A percentile compares a stretch with the other conserved stretches of the same genome.
These are phyloP conservation scores for Globisporangium solare DNA, from an alignment of 352 stramenopile genomes.

Conservation along the genomic window DNA sequence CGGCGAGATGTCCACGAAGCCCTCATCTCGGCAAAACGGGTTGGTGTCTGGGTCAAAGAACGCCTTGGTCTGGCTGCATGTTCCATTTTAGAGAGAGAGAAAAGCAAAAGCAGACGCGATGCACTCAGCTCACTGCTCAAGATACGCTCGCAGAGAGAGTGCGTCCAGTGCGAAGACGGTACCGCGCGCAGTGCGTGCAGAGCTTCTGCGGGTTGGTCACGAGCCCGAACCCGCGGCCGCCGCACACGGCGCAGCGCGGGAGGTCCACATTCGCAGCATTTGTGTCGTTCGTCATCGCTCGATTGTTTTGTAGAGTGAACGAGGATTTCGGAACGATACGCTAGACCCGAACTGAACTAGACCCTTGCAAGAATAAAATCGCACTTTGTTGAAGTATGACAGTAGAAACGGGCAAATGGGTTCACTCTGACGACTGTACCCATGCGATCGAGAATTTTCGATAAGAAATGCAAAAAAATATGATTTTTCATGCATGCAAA, in stretches of 20 bases:
- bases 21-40: conserved; percentile 60
- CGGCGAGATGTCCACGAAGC: conserved; percentile 81
- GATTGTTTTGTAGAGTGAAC: too few species aligned
- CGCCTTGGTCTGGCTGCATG: conserved; percentile 38
- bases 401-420: too few species aligned
- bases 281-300: background rate
- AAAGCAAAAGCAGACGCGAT: too few species aligned
- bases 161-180: too few species aligned
- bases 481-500: too few species aligned
- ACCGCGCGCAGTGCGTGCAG: conserved; percentile 60
- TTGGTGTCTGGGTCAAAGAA: conserved; percentile 79
- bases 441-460: too few species aligned
- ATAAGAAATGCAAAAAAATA: too few species aligned
- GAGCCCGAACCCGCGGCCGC: conserved; percentile 60
- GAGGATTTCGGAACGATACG: too few species aligned
- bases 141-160: background rate
- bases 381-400: too few species aligned
- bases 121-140: background rate
- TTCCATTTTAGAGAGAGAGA: background rate
- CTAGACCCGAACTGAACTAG: too few species aligned
- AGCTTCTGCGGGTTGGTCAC: conserved; percentile 69
- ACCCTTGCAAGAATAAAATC: too few species aligned
- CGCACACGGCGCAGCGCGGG: conserved; percentile 62
- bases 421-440: too few species aligned
- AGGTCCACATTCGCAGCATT: conserved; percentile 24